Conservation (phyloP, 2,329 filamentous ascomycete species). For the Cladosporium austrohemisphaericum region DNA sequence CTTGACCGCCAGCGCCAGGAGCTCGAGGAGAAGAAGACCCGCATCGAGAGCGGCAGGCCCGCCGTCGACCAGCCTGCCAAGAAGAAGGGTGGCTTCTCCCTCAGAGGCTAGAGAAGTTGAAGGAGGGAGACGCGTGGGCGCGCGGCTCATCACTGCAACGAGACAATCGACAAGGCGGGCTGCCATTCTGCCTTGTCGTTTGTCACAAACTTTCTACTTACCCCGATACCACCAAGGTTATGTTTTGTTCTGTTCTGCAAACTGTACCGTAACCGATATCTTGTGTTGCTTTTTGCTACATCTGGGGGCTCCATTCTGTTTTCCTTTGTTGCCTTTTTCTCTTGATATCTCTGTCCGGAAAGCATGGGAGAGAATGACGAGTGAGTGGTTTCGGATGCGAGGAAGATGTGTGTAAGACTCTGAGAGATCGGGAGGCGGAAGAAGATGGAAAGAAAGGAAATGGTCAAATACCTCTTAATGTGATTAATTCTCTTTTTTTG, state of each 20-base stretch:
- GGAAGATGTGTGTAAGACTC: no score
- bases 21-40: conserved; percentile 96
- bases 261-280: conserved; percentile 2
- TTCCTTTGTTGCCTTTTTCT: conserved; percentile 2
- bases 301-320: neutral
- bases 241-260: neutral
- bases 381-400: neutral
- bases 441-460: neutral
- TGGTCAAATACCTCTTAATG: conserved; percentile 2
- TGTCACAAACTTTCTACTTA: conserved; percentile 2
- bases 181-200: neutral
- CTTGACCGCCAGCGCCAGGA: conserved; percentile 91
- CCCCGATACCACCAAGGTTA: conserved; percentile 9
- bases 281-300: conserved; percentile 1
- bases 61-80: conserved; percentile 90
- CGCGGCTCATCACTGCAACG: neutral
- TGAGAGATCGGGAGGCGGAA: no score
- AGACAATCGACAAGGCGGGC: neutral
- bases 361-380: no score
- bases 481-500: neutral
- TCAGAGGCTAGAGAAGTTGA: conserved; percentile 52
- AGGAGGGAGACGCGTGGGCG: neutral
- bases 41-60: conserved; percentile 91
- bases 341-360: neutral
- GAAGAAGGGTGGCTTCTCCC: conserved; percentile 93